These are phyloP conservation scores for Rhizopogon vesiculosus DNA, from an alignment of 768 basidiomycete genomes.

Conservation along the genomic window DNA sequence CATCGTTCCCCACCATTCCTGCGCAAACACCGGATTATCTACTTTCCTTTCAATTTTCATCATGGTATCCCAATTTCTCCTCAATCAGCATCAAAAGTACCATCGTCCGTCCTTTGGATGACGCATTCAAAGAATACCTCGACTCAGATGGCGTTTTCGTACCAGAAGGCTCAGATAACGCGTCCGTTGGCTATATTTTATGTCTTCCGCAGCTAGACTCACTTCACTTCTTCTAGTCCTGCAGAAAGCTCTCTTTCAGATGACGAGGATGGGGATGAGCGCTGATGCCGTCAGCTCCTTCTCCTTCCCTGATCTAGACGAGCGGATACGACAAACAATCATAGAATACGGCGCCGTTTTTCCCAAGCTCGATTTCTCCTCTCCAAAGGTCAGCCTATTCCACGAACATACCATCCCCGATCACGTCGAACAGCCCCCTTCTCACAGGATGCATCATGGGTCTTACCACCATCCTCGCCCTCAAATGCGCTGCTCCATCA, in stretches of 20 bases:
- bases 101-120: conserved; percentile 62
- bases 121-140: conserved; percentile 66
- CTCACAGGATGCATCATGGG: conserved; percentile 87
- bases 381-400: conserved; percentile 65
- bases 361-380: conserved; percentile 94
- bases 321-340: conserved; percentile 61
- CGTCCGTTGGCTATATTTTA: conserved; percentile 39
- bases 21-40: conserved; percentile 45
- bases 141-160: conserved; percentile 82
- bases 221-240: conserved; percentile 33
- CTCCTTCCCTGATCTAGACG: conserved; percentile 81
- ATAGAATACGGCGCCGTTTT: conserved; percentile 77
- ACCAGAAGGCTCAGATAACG: conserved; percentile 76
- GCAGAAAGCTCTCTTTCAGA: conserved; percentile 40
- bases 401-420: background rate
- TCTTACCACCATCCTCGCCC: conserved; percentile 75
- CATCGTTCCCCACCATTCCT: conserved; percentile 39
- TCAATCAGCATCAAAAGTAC: conserved; percentile 65
- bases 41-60: conserved; percentile 75
- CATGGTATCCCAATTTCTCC: conserved; percentile 76
- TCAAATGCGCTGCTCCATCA: conserved; percentile 82
- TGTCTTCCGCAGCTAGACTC: background rate
- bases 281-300: conserved; percentile 41
- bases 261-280: conserved; percentile 32
- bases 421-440: background rate